Base-by-base conservation (phyloP, 2,329 filamentous ascomycete species). In the Verticillium klebahnii region DNA sequence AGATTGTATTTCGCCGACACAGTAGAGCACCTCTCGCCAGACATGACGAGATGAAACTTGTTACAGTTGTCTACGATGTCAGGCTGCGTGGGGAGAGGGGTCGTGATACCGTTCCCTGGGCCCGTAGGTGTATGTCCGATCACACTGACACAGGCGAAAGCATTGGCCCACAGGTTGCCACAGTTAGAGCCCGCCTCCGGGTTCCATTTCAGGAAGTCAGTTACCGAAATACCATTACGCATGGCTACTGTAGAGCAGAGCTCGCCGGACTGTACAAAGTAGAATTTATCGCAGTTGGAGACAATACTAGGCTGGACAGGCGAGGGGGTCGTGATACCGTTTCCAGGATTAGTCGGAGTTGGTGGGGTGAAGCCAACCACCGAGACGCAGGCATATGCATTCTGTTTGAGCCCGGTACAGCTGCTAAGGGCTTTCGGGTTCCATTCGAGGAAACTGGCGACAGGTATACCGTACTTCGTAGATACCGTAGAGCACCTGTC, bases 341-440 rank as follows among this genome's bases (percentile, higher is more conserved):
- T 29, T 29, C n/a, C 34, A 15, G 23, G 23, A 37, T 58, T 31
- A 4, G 5, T 32, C 3, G 52, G 52, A 7, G 52, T 25, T n/a
- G 52, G 52, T n/a, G 34, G 31, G 29, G 29, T 29, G 14, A n/a
- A 40, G 19, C 50, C 40, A n/a, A 56, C 15, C 15, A 60, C 59
- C 31, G 45, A 55, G 52, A 63, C 58, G 45, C 67, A 68, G 2
- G 60, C 59, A 25, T 63, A 66, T 1, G 61, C 52, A 29, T 60
- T 54, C 3, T 58, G 55, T 60, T 65, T 63, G n/a, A 75, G 66
- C 11, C 66, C 65, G 9, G 29, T 54, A 60, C 73, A 75, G 32
- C 66, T 63, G 8, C 56, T 60, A 3, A 68, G 67, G 15, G 72
- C 66, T n/a, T 64, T 66, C 6, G 73, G 72, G 62, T 77, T 73